Conservation (phyloP, 257 asterid species). For the Voacanga thouarsii region DNA sequence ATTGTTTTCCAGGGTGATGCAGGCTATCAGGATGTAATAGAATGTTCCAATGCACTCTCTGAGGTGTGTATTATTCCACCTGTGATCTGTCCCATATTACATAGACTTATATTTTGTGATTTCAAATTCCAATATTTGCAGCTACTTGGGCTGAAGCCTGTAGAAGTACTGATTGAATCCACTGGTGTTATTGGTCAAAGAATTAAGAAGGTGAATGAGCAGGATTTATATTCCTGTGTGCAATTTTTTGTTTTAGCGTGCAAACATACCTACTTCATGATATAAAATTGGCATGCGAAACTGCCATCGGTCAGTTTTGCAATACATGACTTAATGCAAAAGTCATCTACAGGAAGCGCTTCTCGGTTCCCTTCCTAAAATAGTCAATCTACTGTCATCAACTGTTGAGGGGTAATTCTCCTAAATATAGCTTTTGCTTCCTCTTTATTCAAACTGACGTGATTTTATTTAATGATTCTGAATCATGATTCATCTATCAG, state of each 20-base stretch:
- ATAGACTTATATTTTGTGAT: conserved; percentile 9
- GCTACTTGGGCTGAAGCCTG: conserved; percentile 73
- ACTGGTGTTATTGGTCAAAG: conserved; percentile 95
- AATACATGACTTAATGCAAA: conserved; percentile 3
- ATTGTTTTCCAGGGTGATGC: conserved; percentile 75
- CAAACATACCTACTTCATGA: background rate
- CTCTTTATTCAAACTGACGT: conserved; percentile 11
- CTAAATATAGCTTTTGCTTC: conserved; percentile 9
- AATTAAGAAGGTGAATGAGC: conserved; percentile 73
- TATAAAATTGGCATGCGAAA: background rate
- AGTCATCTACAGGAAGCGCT: conserved; percentile 76
- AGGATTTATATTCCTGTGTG: background rate
- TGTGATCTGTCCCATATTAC: background rate
- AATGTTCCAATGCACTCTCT: conserved; percentile 71
- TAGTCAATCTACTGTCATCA: conserved; percentile 61
- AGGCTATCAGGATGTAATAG: conserved; percentile 87
- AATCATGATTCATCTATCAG: background rate
- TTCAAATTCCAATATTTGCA: conserved; percentile 30
- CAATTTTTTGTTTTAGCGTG: background rate
- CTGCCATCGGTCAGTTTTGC: background rate
- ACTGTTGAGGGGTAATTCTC: conserved; percentile 63
- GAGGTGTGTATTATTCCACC: conserved; percentile 47
- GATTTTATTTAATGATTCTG: background rate
- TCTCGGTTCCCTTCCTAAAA: conserved; percentile 80
- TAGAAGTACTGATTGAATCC: conserved; percentile 87